Evolutionary conservation across 2,329 filamentous ascomycete species (phyloP), one percentile per base, ranked within the genome.

Genomic region (Colletotrichum orchidophilum): DNA sequence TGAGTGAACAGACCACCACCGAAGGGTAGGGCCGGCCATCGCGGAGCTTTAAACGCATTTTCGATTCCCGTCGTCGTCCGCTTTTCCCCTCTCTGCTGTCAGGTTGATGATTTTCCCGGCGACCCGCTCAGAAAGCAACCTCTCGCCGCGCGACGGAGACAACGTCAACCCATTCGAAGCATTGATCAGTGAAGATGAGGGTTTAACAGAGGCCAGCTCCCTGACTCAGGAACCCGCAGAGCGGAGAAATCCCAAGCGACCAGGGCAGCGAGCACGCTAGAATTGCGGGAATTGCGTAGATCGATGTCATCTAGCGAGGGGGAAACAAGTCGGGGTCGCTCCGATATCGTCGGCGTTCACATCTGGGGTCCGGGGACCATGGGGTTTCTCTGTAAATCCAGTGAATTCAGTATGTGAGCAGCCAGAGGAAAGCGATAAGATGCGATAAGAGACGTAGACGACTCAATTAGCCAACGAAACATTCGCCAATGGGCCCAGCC

Each of bases 271-370:
- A 67, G 57, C 50, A 70, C 50, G 50, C 63, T 39, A 61, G 39
- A 66, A 50, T 27, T 49, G 54, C 29, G 63, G 57, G 39, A 66
- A 50, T 27, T 49, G 54, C 29, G 63, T 35, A 57, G 67, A 66
- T 61, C 63, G 50, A 66, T 70, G 55, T 55, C 50, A 62, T 71
- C 53, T 27, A 21, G 49, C 49, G 49, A 67, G 29, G 63, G 57
- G 57, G 21, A 46, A 62, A 62, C 27, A 29, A 8, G 26, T 50
- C 58, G 50, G 59, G 55, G 52, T 42, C 12, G n/a, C 57, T 71
- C 68, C 68, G 68, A 71, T 71, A 63, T 67, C 64, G 63, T 68
- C 68, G 64, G 68, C 39, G 3, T 7, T 54, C 58, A 71, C 39
- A 63, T 68, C 24, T 71, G 42, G 31, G 15, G 13, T 5, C 57